Percentiles rank a stretch among this genome's conserved stretches.
phyloP scores from a whole-genome alignment of 345 rosid species.

The Hibiscus mutabilis region DNA sequence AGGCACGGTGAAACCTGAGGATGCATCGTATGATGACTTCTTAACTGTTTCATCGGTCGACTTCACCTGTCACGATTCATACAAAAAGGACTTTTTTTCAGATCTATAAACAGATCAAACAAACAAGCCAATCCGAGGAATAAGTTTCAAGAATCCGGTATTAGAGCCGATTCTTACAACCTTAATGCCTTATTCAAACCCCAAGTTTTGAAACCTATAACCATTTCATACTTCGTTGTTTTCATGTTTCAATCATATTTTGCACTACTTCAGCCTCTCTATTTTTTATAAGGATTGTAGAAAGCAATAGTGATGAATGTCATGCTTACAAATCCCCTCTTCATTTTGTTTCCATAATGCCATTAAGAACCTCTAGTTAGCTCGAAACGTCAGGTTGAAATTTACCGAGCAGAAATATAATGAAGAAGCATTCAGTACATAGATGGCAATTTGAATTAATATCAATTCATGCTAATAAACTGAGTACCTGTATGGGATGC shows the following conservation, averaged over 20 bases:
- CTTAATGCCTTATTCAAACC: constrained; percentile 2
- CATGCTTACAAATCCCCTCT: not conserved
- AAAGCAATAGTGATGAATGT: too few species aligned
- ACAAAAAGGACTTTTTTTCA: not conserved
- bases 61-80: constrained; percentile 30
- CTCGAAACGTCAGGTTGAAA: not conserved
- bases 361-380: not conserved
- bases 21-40: constrained; percentile 49
- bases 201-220: not conserved
- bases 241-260: not conserved
- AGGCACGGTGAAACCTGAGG: constrained; percentile 57
- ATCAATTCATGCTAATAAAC: not conserved
- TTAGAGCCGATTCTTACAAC: not conserved
- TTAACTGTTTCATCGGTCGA: constrained; percentile 59
- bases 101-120: not conserved
- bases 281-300: not conserved
- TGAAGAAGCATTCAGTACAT: not conserved
- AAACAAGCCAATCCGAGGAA: not conserved
- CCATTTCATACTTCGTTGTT: not conserved
- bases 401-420: not conserved
- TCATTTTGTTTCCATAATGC: not conserved
- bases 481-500: constrained; percentile 73
- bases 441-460: not conserved
- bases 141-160: not conserved
- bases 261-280: too few species aligned